A percentile compares a stretch with the other conserved stretches of the same genome.
phyloP scores from a whole-genome alignment of 768 basidiomycete species.

The Boletus sp. region DNA sequence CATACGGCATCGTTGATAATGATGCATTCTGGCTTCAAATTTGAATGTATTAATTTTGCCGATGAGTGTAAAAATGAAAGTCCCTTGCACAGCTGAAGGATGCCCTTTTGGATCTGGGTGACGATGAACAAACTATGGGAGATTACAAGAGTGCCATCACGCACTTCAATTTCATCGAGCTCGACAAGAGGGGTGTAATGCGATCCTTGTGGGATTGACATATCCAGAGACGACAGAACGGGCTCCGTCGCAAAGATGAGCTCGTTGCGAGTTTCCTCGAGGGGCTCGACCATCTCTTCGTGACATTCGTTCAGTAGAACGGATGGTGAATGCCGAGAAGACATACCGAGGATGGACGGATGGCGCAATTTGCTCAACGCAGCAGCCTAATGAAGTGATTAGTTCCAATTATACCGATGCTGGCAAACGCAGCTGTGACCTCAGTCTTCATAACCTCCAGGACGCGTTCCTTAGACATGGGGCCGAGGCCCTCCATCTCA shows the following conservation, averaged over 20 bases:
- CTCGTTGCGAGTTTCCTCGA: conserved; percentile 89
- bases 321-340: not conserved
- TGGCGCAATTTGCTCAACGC: conserved; percentile 85
- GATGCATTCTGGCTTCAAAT: conserved; percentile 83
- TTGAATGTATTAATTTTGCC: conserved; percentile 89
- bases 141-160: conserved; percentile 17
- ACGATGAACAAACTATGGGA: conserved; percentile 5
- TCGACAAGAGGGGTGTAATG: conserved; percentile 63
- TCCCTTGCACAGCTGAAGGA: conserved; percentile 89
- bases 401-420: conserved; percentile 1
- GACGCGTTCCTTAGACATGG: conserved; percentile 65
- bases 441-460: conserved; percentile 89
- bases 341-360: conserved; percentile 84
- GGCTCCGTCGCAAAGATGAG: conserved; percentile 94
- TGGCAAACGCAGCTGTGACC: conserved; percentile 43
- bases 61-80: conserved; percentile 89
- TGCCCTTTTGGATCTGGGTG: conserved; percentile 88
- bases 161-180: conserved; percentile 93
- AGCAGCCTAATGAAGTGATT: conserved; percentile 56
- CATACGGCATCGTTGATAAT: conserved; percentile 86
- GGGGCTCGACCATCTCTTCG: conserved; percentile 94
- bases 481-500: conserved; percentile 70
- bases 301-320: conserved; percentile 3
- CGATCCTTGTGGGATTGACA: conserved; percentile 68
- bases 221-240: conserved; percentile 75